These are phyloP conservation scores for Pseudocohnilembus persalinus DNA, from an alignment of 169 alveolate species.

Conservation along the genomic window DNA sequence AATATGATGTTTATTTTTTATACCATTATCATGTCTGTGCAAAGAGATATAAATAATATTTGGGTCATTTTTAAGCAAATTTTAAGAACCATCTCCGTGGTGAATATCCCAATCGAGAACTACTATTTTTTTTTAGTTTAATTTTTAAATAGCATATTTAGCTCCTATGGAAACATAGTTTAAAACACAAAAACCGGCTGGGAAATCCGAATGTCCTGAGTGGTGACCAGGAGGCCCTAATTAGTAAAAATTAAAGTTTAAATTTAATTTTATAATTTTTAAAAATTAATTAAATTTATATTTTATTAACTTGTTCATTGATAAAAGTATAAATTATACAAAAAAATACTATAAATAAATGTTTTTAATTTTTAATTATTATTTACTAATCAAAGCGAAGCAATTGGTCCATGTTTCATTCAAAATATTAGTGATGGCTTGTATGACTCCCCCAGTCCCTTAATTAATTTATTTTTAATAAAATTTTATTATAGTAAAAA, in stretches of 20 bases:
- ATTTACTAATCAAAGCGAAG: not conserved
- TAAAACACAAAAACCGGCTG: slow-evolving; percentile 78
- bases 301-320: too few species aligned
- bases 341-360: too few species aligned
- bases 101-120: slow-evolving; percentile 91
- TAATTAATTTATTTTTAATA: too few species aligned
- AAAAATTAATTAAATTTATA: too few species aligned
- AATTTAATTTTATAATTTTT: too few species aligned
- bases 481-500: too few species aligned
- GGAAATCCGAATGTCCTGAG: slow-evolving; percentile 25
- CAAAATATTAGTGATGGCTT: not conserved
- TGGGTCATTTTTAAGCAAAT: slow-evolving; percentile 71
- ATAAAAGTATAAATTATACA: too few species aligned
- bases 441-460: not conserved
- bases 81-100: slow-evolving; percentile 88
- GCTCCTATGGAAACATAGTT: slow-evolving; percentile 84
- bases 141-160: slow-evolving; percentile 57
- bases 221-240: slow-evolving; percentile 50
- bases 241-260: not conserved
- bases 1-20: slow-evolving; percentile 28
- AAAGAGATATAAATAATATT: slow-evolving; percentile 70
- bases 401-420: slow-evolving; percentile 11
- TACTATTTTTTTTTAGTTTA: slow-evolving; percentile 66
- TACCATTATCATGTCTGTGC: slow-evolving; percentile 84
- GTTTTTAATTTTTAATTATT: too few species aligned